Evolutionary conservation across 805 yeast genomes (phyloP).

Genomic region (Tetrapisispora arboricola): DNA sequence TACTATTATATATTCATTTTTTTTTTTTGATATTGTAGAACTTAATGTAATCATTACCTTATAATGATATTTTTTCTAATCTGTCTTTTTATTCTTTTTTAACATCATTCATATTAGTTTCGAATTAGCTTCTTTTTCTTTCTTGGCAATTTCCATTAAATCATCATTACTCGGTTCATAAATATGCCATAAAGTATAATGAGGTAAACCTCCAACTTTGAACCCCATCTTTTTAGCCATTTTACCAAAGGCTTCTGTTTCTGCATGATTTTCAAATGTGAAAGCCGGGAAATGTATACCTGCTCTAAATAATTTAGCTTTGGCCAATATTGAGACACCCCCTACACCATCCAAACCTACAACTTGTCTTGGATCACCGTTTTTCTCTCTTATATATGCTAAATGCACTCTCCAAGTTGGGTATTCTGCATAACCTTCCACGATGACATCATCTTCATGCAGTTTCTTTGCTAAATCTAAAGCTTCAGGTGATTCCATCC

Average conservation of each 20-base stretch:
- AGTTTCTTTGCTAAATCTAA: slow-evolving; percentile 61
- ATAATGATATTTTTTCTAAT: too few relatives aligned
- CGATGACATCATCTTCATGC: slow-evolving; percentile 92
- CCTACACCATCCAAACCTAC: slow-evolving; percentile 95
- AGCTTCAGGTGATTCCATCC: slow-evolving; percentile 83
- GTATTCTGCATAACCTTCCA: slow-evolving; percentile 94
- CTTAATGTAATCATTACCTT: too few relatives aligned
- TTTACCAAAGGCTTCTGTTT: slow-evolving; percentile 49
- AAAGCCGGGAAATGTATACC: slow-evolving; percentile 97
- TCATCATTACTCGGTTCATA: slow-evolving; percentile 86
- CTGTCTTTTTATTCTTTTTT: too few relatives aligned
- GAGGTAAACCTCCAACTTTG: slow-evolving; percentile 79
- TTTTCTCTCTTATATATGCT: slow-evolving; percentile 89
- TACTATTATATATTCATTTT: too few relatives aligned
- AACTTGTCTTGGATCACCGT: slow-evolving; percentile 89
- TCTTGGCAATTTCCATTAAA: slow-evolving; percentile 53
- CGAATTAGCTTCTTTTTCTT: slow-evolving; percentile 48
- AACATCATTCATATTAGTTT: background rate
- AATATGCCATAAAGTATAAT: slow-evolving; percentile 84
- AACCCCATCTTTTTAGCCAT: slow-evolving; percentile 46
- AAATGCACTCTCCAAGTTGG: slow-evolving; percentile 97
- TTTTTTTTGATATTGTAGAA: too few relatives aligned
- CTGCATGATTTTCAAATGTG: slow-evolving; percentile 92
- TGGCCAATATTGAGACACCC: slow-evolving; percentile 86
- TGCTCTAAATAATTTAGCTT: slow-evolving; percentile 72